Conservation (phyloP, 1,139 yeast genomes). For the Yamadazyma atlantica region DNA sequence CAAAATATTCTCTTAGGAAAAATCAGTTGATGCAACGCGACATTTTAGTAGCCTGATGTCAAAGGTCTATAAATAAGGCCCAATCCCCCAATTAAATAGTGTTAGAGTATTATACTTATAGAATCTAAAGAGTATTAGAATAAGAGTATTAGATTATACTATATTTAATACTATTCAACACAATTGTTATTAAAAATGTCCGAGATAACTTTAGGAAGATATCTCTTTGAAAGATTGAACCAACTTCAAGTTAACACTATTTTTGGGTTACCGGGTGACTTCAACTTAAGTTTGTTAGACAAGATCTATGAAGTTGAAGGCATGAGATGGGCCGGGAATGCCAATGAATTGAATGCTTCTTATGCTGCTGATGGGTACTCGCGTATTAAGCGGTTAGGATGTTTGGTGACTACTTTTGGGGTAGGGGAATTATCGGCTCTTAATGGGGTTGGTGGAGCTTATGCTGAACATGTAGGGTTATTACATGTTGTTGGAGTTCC, state of each 20-base stretch:
- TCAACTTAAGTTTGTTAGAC: slow-evolving; percentile 38
- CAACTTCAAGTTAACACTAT: slow-evolving; percentile 41
- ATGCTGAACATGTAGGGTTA: slow-evolving; percentile 43
- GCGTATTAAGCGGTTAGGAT: slow-evolving; percentile 37
- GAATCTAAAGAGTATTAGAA: no score
- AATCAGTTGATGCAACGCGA: slow-evolving; percentile 10
- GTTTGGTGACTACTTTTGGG: slow-evolving; percentile 43
- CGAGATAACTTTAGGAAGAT: slow-evolving; percentile 42
- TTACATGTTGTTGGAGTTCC: slow-evolving; percentile 44
- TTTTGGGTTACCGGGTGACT: slow-evolving; percentile 46
- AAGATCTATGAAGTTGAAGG: slow-evolving; percentile 39
- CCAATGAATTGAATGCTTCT: slow-evolving; percentile 45
- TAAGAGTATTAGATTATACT: neutral
- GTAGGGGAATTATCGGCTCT: slow-evolving; percentile 43
- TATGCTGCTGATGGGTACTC: slow-evolving; percentile 47
- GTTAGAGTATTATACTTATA: no score
- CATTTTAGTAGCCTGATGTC: neutral
- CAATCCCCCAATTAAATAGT: no score
- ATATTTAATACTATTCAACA: slow-evolving; percentile 5
- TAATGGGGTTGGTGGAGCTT: slow-evolving; percentile 44
- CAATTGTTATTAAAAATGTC: no score
- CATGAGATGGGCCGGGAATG: slow-evolving; percentile 44
- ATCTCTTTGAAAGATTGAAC: slow-evolving; percentile 43
- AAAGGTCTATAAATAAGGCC: no score
- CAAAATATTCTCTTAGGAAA: slow-evolving; percentile 2